A percentile compares a stretch with the other conserved stretches of the same genome.
These are phyloP conservation scores for Fusarium illudens DNA, from an alignment of 2,329 filamentous ascomycete genomes.

Conservation along the genomic window DNA sequence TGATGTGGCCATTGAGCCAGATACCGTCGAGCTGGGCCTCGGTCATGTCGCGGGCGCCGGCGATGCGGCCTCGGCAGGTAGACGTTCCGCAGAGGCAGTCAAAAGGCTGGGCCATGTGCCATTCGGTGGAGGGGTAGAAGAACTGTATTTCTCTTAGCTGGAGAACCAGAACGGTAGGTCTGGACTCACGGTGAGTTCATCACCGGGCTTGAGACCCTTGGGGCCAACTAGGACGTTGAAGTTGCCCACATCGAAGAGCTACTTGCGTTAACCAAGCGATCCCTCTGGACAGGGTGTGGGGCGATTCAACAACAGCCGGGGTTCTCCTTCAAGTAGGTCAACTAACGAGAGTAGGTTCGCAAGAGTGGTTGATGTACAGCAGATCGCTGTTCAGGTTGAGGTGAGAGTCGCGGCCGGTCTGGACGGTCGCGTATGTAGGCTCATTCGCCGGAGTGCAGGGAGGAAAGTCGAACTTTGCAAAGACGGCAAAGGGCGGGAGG, in stretches of 20 bases:
- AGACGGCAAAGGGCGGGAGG: slow-evolving; percentile 70
- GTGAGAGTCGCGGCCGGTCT: slow-evolving; percentile 64
- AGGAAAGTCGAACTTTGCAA: slow-evolving; percentile 72
- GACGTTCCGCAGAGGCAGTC: slow-evolving; percentile 67
- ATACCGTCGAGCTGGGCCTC: slow-evolving; percentile 62
- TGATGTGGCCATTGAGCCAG: slow-evolving; percentile 71
- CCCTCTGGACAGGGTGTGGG: not conserved
- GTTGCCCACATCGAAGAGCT: slow-evolving; percentile 69
- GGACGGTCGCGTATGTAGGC: slow-evolving; percentile 71
- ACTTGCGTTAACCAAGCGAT: slow-evolving; percentile 18
- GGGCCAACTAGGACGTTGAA: slow-evolving; percentile 66
- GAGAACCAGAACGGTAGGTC: not conserved
- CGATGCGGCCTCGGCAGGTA: slow-evolving; percentile 68
- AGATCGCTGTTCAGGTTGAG: slow-evolving; percentile 72
- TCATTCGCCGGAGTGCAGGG: slow-evolving; percentile 64
- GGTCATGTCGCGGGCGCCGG: slow-evolving; percentile 69
- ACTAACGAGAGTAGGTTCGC: slow-evolving; percentile 70
- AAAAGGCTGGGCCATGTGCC: slow-evolving; percentile 77
- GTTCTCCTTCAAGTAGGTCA: slow-evolving; percentile 26
- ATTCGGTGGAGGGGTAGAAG: slow-evolving; percentile 81
- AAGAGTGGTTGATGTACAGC: slow-evolving; percentile 74
- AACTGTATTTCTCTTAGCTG: slow-evolving; percentile 53
- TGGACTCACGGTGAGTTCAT: slow-evolving; percentile 63
- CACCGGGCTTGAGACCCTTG: slow-evolving; percentile 61
- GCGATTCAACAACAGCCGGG: slow-evolving; percentile 4